Percentiles rank a stretch among this genome's conserved stretches.
Evolutionary conservation across 306 rosid species (phyloP).

Genomic region (Sicyos baderoa): DNA sequence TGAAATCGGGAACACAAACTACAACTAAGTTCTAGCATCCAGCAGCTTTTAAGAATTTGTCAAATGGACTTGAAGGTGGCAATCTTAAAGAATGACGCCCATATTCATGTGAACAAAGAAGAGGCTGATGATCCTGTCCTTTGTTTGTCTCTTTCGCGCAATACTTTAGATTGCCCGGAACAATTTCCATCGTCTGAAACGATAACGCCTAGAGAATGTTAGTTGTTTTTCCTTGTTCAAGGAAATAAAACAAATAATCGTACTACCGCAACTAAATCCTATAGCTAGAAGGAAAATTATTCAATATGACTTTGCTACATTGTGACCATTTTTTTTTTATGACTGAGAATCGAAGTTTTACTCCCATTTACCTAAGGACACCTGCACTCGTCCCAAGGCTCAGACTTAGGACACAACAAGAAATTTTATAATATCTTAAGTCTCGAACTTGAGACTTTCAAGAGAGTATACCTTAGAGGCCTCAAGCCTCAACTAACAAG

Average conservation of each 20-base stretch:
- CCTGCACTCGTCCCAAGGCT: no score
- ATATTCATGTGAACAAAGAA: slow-evolving; percentile 38
- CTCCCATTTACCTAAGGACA: no score
- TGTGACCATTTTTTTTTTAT: not conserved
- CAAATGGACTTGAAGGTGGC: slow-evolving; percentile 84
- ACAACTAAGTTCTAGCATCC: slow-evolving; percentile 40
- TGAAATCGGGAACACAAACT: not conserved
- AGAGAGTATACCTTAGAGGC: no score
- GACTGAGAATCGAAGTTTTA: no score
- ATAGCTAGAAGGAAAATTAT: not conserved
- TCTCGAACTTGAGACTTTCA: no score
- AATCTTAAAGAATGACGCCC: slow-evolving; percentile 50
- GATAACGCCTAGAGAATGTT: slow-evolving; percentile 16
- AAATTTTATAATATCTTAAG: no score
- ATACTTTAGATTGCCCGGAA: slow-evolving; percentile 41
- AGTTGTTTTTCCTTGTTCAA: not conserved
- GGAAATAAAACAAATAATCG: not conserved
- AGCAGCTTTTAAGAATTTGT: slow-evolving; percentile 90
- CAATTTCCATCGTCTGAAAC: slow-evolving; percentile 41
- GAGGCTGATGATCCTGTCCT: slow-evolving; percentile 40
- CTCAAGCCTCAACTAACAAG: no score
- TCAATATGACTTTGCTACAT: not conserved
- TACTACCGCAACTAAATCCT: not conserved
- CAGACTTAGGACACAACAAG: no score
- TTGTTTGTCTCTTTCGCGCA: slow-evolving; percentile 33